Percentiles rank a stretch among this genome's conserved stretches.
These are phyloP conservation scores for Cutaneotrichosporon cavernicola DNA, from an alignment of 1,284 basidiomycete species.

Conservation along the genomic window DNA sequence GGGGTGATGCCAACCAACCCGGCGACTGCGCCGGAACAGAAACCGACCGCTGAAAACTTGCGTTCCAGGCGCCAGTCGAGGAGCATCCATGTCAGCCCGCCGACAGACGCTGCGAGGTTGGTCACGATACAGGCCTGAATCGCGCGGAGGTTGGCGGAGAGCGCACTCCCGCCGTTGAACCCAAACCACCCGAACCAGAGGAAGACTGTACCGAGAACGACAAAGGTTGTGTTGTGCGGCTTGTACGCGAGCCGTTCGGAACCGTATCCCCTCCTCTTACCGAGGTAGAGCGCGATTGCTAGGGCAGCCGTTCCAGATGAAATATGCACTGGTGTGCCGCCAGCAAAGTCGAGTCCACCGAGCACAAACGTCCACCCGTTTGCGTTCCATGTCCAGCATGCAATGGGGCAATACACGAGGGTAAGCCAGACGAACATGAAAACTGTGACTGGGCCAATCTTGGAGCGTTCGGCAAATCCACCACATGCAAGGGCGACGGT, in stretches of 20 bases:
- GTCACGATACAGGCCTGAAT: slow-evolving; percentile 89
- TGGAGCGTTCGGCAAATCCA: slow-evolving; percentile 86
- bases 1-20: slow-evolving; percentile 85
- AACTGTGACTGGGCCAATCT: slow-evolving; percentile 79
- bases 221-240: slow-evolving; percentile 75
- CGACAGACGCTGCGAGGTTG: slow-evolving; percentile 80
- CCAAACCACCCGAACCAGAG: slow-evolving; percentile 99
- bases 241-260: slow-evolving; percentile 88
- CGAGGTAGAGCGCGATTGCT: slow-evolving; percentile 89
- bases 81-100: slow-evolving; percentile 92
- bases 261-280: slow-evolving; percentile 83
- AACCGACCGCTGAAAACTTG: slow-evolving; percentile 91
- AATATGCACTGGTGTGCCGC: slow-evolving; percentile 93
- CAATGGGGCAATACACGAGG: slow-evolving; percentile 88
- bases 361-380: slow-evolving; percentile 79
- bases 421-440: slow-evolving; percentile 93
- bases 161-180: slow-evolving; percentile 72
- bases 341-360: slow-evolving; percentile 90
- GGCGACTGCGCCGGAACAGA: slow-evolving; percentile 91
- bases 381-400: slow-evolving; percentile 91
- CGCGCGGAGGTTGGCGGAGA: slow-evolving; percentile 79
- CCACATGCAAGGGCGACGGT: slow-evolving; percentile 74
- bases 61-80: slow-evolving; percentile 88
- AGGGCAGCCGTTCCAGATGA: slow-evolving; percentile 84
- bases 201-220: slow-evolving; percentile 86